Base-by-base conservation (phyloP, 345 rosid genomes). In the Hevea brasiliensis region DNA sequence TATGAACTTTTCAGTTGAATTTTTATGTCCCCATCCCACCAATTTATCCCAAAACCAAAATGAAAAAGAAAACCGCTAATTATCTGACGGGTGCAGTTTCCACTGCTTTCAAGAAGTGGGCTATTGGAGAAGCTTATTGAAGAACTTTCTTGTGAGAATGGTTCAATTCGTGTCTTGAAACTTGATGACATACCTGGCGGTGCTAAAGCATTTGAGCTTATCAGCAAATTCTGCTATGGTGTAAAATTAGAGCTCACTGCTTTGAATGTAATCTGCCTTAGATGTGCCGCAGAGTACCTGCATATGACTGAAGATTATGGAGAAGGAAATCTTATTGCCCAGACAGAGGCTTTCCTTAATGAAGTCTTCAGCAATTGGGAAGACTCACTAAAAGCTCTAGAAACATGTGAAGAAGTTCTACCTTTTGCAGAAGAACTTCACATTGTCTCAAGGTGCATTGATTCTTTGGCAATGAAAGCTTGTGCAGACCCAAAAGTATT, bases 201-300 rank as follows among this genome's bases (percentile, higher is more conserved):
- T 55, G 83, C 96, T 7, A 89, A 85, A 64, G 71, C 89, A 45
- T 95, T 92, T 74, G 77, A 87, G 72, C 85, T 89, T 9, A 87
- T 91, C 13, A 89, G 92, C 29, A 92, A 89, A 51, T 92, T 95
- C 83, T 95, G 96, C 73, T 95, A 92, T 74, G 94, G 91, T 27
- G 87, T 88, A 55, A 87, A 79, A 83, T 75, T 89, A 4, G 94
- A 92, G 60, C 88, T 95, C 77, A 88, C 84, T 0, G 78, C 94
- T 51, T 66, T 72, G 40, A 95, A 89, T 67, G 77, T 89, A 1
- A 89, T 88, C 37, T 79, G 87, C 67, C 89, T 91, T 7, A 81
- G 97, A 72, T 95, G 99, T 67, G 97, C 93, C 20, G 92, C 97
- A 4, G 98, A 92, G 85, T 91, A 87, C 81, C 96, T 95, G 14